These are phyloP conservation scores for Coemansia sp. DNA, from an alignment of 192 early-diverging fungal genomes.

Conservation along the genomic window DNA sequence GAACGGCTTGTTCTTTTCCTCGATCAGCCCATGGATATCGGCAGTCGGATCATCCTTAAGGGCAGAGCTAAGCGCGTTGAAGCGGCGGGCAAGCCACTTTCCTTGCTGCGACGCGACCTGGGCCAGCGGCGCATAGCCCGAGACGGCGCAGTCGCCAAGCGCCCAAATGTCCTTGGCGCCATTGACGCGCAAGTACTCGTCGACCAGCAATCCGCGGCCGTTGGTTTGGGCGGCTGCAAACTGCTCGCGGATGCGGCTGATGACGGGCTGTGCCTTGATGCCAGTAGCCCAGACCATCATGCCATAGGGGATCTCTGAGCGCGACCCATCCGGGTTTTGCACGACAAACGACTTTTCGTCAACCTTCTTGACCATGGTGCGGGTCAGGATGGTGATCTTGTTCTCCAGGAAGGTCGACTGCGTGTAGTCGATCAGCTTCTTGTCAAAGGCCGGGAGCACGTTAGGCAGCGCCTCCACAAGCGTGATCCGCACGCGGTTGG, in stretches of 20 bases:
- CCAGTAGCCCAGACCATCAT: slow-evolving; percentile 79
- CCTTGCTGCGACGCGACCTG: slow-evolving; percentile 92
- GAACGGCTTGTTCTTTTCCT: slow-evolving; percentile 58
- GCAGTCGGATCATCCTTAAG: slow-evolving; percentile 6
- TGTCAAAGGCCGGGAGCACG: slow-evolving; percentile 76
- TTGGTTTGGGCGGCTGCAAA: slow-evolving; percentile 45
- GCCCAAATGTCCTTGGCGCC: slow-evolving; percentile 72
- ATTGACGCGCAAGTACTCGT: slow-evolving; percentile 73
- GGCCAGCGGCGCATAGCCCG: slow-evolving; percentile 75
- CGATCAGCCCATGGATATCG: slow-evolving; percentile 32
- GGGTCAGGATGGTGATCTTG: slow-evolving; percentile 76
- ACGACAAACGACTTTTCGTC: slow-evolving; percentile 60
- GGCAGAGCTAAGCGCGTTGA: slow-evolving; percentile 50
- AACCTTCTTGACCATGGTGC: slow-evolving; percentile 66
- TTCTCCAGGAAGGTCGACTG: slow-evolving; percentile 70
- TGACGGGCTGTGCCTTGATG: slow-evolving; percentile 63
- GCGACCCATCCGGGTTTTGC: slow-evolving; percentile 55
- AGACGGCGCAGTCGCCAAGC: slow-evolving; percentile 87
- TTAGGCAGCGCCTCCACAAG: slow-evolving; percentile 82
- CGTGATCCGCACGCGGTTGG: slow-evolving; percentile 61
- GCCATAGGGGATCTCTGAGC: slow-evolving; percentile 62
- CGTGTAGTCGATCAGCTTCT: slow-evolving; percentile 73
- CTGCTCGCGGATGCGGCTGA: slow-evolving; percentile 52
- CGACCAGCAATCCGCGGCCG: slow-evolving; percentile 67
- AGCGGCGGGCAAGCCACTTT: slow-evolving; percentile 72